A percentile compares a stretch with the other conserved stretches of the same genome.
phyloP scores from a whole-genome alignment of 2,329 filamentous ascomycete genomes.

The Cladobotryum mycophilum region DNA sequence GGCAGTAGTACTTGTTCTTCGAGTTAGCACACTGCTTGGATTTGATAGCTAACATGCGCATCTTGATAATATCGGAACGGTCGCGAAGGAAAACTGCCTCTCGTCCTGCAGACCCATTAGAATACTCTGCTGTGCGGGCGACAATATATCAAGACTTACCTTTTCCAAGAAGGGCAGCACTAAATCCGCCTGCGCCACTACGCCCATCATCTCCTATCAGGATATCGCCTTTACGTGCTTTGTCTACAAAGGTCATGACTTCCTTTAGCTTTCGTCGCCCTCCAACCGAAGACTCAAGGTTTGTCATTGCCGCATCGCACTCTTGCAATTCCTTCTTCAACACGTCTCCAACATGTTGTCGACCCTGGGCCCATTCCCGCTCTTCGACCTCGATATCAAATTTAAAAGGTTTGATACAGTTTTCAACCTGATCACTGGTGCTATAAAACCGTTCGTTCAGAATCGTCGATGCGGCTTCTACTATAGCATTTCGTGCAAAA shows the following conservation, averaged over 20 bases:
- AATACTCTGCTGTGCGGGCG: background rate
- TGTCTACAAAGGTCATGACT: constrained; percentile 86
- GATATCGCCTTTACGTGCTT: constrained; percentile 78
- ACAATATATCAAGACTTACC: constrained; percentile 45
- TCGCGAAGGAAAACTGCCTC: constrained; percentile 93
- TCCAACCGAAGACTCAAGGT: constrained; percentile 70
- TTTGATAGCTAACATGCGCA: constrained; percentile 82
- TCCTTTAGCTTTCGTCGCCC: constrained; percentile 81
- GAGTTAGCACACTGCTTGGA: constrained; percentile 79
- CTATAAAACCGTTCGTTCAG: constrained; percentile 93
- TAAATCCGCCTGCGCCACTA: constrained; percentile 90
- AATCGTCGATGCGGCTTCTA: constrained; percentile 81
- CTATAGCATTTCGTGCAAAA: constrained; percentile 87
- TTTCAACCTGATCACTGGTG: constrained; percentile 95
- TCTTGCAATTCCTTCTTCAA: constrained; percentile 84
- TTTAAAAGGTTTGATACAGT: constrained; percentile 98
- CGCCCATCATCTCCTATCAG: constrained; percentile 75
- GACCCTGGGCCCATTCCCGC: constrained; percentile 76
- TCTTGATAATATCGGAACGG: constrained; percentile 80
- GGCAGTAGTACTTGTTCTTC: constrained; percentile 93
- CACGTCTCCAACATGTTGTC: constrained; percentile 73
- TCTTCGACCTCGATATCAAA: constrained; percentile 95
- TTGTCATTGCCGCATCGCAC: constrained; percentile 71
- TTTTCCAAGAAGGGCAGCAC: constrained; percentile 73
- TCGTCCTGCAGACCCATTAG: constrained; percentile 54